phyloP scores from a whole-genome alignment of 2,329 filamentous ascomycete species.

The Ophiostoma australiae region DNA sequence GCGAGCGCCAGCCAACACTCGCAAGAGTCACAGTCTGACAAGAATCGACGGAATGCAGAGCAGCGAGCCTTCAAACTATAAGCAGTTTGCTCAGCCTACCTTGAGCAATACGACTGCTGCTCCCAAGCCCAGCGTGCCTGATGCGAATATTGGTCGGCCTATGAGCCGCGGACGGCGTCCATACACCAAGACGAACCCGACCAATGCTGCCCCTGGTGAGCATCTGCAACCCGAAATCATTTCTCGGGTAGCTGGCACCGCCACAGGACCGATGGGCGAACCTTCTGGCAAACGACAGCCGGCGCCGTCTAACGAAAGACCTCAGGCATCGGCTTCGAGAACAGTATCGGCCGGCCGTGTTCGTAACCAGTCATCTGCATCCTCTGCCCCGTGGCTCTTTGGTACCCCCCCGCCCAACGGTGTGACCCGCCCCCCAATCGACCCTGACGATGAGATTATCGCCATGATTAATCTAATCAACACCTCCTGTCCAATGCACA shows the following conservation, averaged over 20 bases:
- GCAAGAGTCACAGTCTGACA: constrained; percentile 2
- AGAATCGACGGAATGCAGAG: not conserved
- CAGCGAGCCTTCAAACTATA: not conserved
- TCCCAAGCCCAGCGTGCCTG: not conserved
- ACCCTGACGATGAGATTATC: constrained; percentile 24
- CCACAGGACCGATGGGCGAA: not conserved
- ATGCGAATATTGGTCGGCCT: constrained; percentile 11
- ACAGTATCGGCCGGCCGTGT: not conserved
- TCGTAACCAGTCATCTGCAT: not conserved
- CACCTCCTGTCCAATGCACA: constrained; percentile 19
- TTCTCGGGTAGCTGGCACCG: not conserved
- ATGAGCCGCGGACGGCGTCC: constrained; percentile 27
- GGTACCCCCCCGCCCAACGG: not conserved
- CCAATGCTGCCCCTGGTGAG: not conserved
- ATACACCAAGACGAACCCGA: constrained; percentile 4
- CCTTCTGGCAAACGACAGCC: not conserved
- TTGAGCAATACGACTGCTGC: not conserved
- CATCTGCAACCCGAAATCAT: not conserved
- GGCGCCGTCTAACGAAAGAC: not conserved
- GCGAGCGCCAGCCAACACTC: not conserved
- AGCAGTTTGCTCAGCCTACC: not conserved
- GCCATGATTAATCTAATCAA: constrained; percentile 25
- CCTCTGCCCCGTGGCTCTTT: not conserved
- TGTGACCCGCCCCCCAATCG: not conserved
- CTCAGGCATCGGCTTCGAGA: not conserved